phyloP scores from a whole-genome alignment of 306 rosid genomes.

The Chamaecrista fasciculata region DNA sequence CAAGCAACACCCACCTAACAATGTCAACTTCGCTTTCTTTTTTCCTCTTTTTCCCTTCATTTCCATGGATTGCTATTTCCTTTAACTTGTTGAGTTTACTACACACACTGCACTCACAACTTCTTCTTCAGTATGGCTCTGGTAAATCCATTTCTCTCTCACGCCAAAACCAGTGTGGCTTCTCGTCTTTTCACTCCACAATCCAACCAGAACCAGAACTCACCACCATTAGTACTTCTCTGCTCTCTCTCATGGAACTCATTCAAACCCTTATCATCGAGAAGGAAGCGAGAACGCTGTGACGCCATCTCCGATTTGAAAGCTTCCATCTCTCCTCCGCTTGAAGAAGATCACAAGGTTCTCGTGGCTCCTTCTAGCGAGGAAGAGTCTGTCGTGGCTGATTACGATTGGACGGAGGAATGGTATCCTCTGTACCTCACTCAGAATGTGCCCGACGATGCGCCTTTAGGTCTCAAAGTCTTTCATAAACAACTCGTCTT shows the following conservation, averaged over 20 bases:
- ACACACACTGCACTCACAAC: not conserved
- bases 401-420: conserved; percentile 84
- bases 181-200: conserved; percentile 19
- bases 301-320: conserved; percentile 47
- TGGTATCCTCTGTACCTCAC: conserved; percentile 94
- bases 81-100: too few relatives aligned
- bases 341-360: conserved; percentile 46
- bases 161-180: conserved; percentile 20
- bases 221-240: not conserved
- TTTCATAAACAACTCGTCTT: conserved; percentile 72
- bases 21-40: not conserved
- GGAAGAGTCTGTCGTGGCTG: conserved; percentile 50
- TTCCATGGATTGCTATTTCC: not conserved
- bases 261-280: conserved; percentile 16
- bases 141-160: conserved; percentile 33
- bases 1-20: conserved; percentile 19
- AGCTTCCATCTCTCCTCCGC: conserved; percentile 33
- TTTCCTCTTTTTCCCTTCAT: not conserved
- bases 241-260: conserved; percentile 16
- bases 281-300: conserved; percentile 28
- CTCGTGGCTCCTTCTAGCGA: conserved; percentile 50
- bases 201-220: conserved; percentile 24
- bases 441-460: conserved; percentile 68
- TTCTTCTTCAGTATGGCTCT: conserved; percentile 41
- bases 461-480: conserved; percentile 82